phyloP scores from a whole-genome alignment of 345 rosid genomes.

The Boechera stricta region DNA sequence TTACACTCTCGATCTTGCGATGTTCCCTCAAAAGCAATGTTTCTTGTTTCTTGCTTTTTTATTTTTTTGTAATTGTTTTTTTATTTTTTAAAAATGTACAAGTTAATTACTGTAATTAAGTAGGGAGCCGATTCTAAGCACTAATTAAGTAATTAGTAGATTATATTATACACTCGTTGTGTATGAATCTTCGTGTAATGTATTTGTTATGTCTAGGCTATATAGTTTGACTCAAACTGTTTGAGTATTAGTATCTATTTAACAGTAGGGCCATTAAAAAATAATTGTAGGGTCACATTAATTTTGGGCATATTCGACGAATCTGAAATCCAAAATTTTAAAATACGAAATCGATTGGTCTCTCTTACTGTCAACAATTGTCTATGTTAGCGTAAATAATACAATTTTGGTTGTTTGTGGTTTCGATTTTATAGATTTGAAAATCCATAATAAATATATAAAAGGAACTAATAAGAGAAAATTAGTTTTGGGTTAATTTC shows the following conservation, averaged over 20 bases:
- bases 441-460: neutral
- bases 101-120: constrained; percentile 30
- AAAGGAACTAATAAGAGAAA: neutral
- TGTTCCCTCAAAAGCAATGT: constrained; percentile 47
- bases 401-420: neutral
- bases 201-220: constrained; percentile 20
- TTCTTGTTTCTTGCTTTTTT: constrained; percentile 31
- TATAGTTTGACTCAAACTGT: neutral
- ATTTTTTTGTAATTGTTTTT: constrained; percentile 18
- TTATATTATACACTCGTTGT: constrained; percentile 31
- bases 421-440: neutral
- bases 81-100: neutral
- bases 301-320: constrained; percentile 32
- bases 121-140: constrained; percentile 38
- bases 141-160: constrained; percentile 16
- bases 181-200: constrained; percentile 26
- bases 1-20: constrained; percentile 35
- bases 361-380: neutral
- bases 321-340: constrained; percentile 12
- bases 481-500: neutral
- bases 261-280: constrained; percentile 19
- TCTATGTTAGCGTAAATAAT: constrained; percentile 2
- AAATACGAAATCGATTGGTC: neutral
- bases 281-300: constrained; percentile 9
- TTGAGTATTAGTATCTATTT: neutral